Evolutionary conservation across 139 green algal species (phyloP), one percentile per base, ranked within the genome.

Genomic region (Picochlorum sp.): DNA sequence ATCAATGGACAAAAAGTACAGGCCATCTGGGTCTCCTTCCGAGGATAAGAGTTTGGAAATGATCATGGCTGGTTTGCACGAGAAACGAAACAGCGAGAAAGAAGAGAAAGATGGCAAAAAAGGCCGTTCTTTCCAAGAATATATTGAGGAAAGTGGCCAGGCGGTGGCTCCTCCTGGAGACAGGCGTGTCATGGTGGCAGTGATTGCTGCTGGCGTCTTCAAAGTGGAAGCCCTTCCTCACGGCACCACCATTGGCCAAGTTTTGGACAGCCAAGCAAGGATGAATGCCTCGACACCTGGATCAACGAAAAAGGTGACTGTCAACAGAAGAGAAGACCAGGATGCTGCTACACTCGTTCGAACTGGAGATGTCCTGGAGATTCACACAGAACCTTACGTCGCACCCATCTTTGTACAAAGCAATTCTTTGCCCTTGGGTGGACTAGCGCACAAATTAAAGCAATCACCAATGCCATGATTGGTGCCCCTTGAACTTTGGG

Each of bases 1-100:
- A 37, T 9, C 49, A n/a, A 15, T 41, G 20, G 82, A 86, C 61
- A 62, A 79, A 14, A 85, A 86, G 67, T 73, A 21, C 44, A 67
- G 81, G 4, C 79, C 79, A 38, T 72, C 62, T 16, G 79, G 79
- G 14, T 74, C 58, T 4, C 79, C 79, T 5, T 31, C 60, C 8
- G 65, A 61, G 28, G 75, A 78, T 49, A 49, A 31, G 26, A 66
- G 52, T 14, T 61, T 84, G 21, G 56, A 45, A 23, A 41, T 16
- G 34, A 56, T 79, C 28, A 24, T 71, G 57, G 34, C 55, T 44
- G 23, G 20, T 58, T 26, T 24, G 8, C 18, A 54, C 16, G 21
- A 37, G 41, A 51, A 18, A 9, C 4, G 13, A 60, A 8, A 13
- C 37, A 9, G 13, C 11, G 10, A 18, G 45, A 13, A 8, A 45